Conservation (phyloP, 148 eudicot species). For the Linanthus parryae region DNA sequence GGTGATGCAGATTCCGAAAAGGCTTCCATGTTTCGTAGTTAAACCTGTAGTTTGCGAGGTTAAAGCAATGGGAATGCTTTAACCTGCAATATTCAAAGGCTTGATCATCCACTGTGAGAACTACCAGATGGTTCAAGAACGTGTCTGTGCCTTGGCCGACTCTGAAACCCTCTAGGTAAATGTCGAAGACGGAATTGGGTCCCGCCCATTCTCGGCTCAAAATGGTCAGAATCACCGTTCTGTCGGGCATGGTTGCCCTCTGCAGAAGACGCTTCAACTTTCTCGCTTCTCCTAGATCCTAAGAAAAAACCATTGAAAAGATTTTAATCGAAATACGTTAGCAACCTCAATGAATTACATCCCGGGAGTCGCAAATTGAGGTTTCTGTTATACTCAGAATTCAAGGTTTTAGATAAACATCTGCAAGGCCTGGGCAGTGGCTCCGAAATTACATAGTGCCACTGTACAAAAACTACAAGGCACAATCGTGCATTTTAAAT, state of each 20-base stretch:
- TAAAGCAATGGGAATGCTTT: constrained; percentile 30
- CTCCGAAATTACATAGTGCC: no score
- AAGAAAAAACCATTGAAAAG: no score
- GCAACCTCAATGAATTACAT: no score
- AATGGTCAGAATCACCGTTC: constrained; percentile 34
- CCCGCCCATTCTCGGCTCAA: constrained; percentile 41
- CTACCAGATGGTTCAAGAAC: constrained; percentile 34
- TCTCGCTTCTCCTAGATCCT: no score
- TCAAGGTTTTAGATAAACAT: no score
- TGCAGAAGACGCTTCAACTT: constrained; percentile 25
- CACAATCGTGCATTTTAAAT: no score
- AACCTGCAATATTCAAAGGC: constrained; percentile 33
- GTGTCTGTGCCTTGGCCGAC: constrained; percentile 26
- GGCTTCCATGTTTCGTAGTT: constrained; percentile 32
- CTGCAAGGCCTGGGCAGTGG: no score
- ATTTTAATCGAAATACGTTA: no score
- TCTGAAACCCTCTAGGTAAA: constrained; percentile 43
- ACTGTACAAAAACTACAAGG: no score
- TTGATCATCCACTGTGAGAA: constrained; percentile 36
- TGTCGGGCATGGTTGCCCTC: constrained; percentile 33
- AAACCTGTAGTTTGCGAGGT: constrained; percentile 29
- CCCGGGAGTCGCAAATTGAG: no score
- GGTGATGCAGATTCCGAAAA: constrained; percentile 39
- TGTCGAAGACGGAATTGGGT: constrained; percentile 32
- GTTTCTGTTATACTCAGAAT: no score